Evolutionary conservation across 1,139 yeast species (phyloP).

Genomic region (Yamadazyma taylorii): DNA sequence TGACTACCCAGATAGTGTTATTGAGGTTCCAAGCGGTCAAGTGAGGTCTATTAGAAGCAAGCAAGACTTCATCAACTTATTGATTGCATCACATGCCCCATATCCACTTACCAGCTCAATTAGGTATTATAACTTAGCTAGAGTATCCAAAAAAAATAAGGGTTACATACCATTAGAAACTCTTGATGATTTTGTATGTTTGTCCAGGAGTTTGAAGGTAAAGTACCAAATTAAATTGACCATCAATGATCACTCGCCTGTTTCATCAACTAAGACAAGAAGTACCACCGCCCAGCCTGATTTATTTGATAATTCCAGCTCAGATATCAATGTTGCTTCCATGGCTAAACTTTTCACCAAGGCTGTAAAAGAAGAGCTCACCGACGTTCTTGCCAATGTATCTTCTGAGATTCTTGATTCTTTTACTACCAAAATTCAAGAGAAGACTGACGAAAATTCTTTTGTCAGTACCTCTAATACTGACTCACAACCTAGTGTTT

Average conservation of each 20-base stretch:
- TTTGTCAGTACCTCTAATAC: no score
- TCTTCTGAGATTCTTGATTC: constrained; percentile 11
- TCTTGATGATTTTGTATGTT: constrained; percentile 43
- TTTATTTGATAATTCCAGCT: neutral
- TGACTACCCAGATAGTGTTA: constrained; percentile 8
- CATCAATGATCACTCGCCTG: constrained; percentile 21
- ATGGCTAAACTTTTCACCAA: constrained; percentile 16
- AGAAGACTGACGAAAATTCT: no score
- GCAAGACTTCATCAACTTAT: constrained; percentile 9
- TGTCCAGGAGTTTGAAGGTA: constrained; percentile 48
- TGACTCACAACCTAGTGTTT: no score
- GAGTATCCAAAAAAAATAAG: constrained; percentile 47
- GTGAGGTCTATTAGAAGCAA: no score
- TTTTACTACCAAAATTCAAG: constrained; percentile 2
- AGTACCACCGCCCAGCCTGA: neutral
- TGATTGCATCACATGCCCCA: constrained; percentile 7
- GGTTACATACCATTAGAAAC: constrained; percentile 40
- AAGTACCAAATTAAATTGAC: constrained; percentile 37
- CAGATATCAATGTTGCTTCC: constrained; percentile 10
- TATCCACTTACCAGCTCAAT: constrained; percentile 8
- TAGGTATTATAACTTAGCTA: constrained; percentile 15
- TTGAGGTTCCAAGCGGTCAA: constrained; percentile 6
- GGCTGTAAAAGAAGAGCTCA: constrained; percentile 17
- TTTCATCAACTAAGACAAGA: no score
- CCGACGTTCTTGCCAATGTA: constrained; percentile 14